These are phyloP conservation scores for Aristolochia fimbriata DNA, from an alignment of 164 flowering plant species.

Conservation along the genomic window DNA sequence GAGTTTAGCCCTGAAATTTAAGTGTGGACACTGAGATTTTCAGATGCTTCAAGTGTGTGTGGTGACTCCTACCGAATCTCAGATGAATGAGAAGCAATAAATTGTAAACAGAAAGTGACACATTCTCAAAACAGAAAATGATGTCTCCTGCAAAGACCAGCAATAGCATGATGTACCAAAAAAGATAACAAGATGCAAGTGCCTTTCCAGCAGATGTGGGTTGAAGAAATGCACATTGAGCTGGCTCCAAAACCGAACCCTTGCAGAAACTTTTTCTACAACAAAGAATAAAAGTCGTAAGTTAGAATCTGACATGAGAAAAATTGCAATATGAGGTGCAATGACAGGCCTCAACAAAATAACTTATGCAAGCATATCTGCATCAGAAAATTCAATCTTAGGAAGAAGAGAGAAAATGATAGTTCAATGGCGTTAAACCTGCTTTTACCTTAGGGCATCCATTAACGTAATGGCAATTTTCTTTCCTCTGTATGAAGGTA, in stretches of 20 bases:
- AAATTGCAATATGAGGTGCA: neutral
- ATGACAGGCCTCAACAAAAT: too few relatives aligned
- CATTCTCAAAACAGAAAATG: too few relatives aligned
- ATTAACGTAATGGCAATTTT: constrained; percentile 54
- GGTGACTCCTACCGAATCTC: too few relatives aligned
- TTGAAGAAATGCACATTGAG: constrained; percentile 67
- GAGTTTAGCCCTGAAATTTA: too few relatives aligned
- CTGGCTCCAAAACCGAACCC: constrained; percentile 33
- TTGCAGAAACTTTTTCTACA: constrained; percentile 54
- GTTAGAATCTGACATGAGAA: neutral
- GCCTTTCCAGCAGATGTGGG: constrained; percentile 68
- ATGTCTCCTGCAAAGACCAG: too few relatives aligned
- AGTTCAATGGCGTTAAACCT: neutral
- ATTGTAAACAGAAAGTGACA: too few relatives aligned
- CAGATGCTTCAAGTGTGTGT: too few relatives aligned
- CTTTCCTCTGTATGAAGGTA: constrained; percentile 61
- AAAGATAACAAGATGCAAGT: constrained; percentile 56
- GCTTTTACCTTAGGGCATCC: constrained; percentile 57
- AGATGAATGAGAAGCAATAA: too few relatives aligned
- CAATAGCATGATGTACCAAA: constrained; percentile 40
- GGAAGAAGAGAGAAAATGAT: neutral
- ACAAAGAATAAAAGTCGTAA: neutral
- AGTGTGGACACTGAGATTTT: too few relatives aligned
- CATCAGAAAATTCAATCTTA: neutral
- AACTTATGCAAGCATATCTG: neutral